These are phyloP conservation scores for Vicia villosa DNA, from an alignment of 306 rosid genomes.

Conservation along the genomic window DNA sequence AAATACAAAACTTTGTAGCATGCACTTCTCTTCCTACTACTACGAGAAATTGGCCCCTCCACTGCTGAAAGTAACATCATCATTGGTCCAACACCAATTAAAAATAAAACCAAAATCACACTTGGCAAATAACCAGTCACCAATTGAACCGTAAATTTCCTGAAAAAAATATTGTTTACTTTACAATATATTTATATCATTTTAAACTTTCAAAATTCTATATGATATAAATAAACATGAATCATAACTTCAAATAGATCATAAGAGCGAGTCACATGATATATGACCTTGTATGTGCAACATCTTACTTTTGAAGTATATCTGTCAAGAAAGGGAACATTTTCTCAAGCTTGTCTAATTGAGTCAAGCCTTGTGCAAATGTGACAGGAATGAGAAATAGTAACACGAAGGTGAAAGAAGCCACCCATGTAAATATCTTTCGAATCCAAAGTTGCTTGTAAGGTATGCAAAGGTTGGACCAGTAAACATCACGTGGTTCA, in stretches of 20 bases:
- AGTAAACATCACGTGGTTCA: constrained; percentile 81
- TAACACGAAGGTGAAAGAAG: constrained; percentile 71
- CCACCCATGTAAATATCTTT: constrained; percentile 62
- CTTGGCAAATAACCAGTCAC: constrained; percentile 96
- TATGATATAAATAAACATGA: not conserved
- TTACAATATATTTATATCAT: not conserved
- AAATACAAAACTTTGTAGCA: constrained; percentile 84
- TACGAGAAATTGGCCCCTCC: constrained; percentile 90
- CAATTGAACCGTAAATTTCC: constrained; percentile 66
- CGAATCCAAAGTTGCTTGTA: constrained; percentile 89
- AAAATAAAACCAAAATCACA: constrained; percentile 70
- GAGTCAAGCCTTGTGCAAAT: constrained; percentile 84
- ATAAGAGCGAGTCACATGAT: not conserved
- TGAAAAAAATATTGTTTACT: constrained; percentile 42
- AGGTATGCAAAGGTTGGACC: constrained; percentile 92
- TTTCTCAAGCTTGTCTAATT: constrained; percentile 64
- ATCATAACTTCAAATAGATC: not conserved
- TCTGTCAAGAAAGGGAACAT: constrained; percentile 69
- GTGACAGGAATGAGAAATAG: constrained; percentile 84
- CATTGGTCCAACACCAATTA: constrained; percentile 69
- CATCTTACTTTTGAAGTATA: constrained; percentile 64
- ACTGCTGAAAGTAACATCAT: constrained; percentile 77
- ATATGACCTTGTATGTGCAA: constrained; percentile 28
- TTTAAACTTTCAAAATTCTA: constrained; percentile 1
- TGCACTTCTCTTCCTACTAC: constrained; percentile 86